Conservation (phyloP, 257 asterid genomes). For the Ballota nigra region DNA sequence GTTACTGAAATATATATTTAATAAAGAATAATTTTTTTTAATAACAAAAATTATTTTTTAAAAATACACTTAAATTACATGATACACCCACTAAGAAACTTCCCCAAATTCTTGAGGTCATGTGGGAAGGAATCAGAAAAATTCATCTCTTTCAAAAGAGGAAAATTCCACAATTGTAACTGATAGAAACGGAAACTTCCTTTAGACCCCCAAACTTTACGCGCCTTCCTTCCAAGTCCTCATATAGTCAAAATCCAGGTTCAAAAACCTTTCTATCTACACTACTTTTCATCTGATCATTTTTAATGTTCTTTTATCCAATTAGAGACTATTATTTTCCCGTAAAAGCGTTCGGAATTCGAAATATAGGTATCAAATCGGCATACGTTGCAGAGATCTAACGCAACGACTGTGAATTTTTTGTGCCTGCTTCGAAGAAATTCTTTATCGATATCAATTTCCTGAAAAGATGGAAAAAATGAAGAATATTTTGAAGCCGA, state of each 20-base stretch:
- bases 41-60: no score
- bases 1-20: no score
- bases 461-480: conserved; percentile 54
- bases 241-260: background rate
- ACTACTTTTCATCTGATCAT: background rate
- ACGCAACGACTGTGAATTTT: no score
- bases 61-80: no score
- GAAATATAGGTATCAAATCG: conserved; percentile 1
- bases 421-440: background rate
- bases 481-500: conserved; percentile 68
- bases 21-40: no score
- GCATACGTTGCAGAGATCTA: conserved; percentile 19
- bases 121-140: no score
- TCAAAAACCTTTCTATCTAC: background rate
- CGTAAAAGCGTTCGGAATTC: background rate
- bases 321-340: background rate
- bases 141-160: no score
- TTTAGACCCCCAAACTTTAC: background rate
- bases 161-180: background rate
- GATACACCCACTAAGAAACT: no score
- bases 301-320: background rate
- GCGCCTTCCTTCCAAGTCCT: conserved; percentile 17
- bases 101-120: no score
- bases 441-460: background rate
- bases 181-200: background rate